Base-by-base conservation (phyloP, 2,329 filamentous ascomycete species). In the Colletotrichum eleusines region DNA sequence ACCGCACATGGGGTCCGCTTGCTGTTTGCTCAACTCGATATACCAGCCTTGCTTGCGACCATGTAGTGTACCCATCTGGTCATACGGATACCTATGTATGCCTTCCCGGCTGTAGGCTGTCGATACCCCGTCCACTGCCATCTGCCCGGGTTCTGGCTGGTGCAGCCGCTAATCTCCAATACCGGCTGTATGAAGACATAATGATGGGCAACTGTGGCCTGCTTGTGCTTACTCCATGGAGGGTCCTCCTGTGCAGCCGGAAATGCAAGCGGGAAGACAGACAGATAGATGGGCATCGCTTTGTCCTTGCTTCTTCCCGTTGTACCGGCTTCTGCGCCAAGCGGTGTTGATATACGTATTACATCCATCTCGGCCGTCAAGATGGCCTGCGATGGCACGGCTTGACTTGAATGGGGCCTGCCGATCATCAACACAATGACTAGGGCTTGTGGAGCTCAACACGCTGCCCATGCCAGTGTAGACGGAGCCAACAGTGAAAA, bases 81-180 rank as follows among this genome's bases (percentile, higher is more conserved):
- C 31, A 33, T 33, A 33, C 46, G 46, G 48, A 44, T 68, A 35
- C 48, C 54, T 33, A 33, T 40, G 46, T 54, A 44, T 68, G 42
- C 48, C 54, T 72, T 7, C 26, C 66, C 69, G 65, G 66, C 66
- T 72, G 69, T 61, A 55, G 64, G 68, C 53, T 44, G 38, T 70
- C 48, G 48, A 60, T 64, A 40, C 66, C 54, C 55, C 66, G 31
- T 44, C 66, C 65, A 61, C 60, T 60, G 46, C 28, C 42, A 31
- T 54, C 48, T 33, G 59, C 50, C 54, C 35, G 54, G 60, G 23
- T 35, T 23, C 60, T 70, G 66, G 20, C 66, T 53, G 51, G 58
- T 28, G 50, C 64, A 48, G 64, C 58, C 57, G 46, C 31, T 61
- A 60, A 69, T 70, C 55, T 66, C 46, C 31, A 55, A 55, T 65